phyloP scores from a whole-genome alignment of 352 stramenopile species.

The Thalassiosira allenii region DNA sequence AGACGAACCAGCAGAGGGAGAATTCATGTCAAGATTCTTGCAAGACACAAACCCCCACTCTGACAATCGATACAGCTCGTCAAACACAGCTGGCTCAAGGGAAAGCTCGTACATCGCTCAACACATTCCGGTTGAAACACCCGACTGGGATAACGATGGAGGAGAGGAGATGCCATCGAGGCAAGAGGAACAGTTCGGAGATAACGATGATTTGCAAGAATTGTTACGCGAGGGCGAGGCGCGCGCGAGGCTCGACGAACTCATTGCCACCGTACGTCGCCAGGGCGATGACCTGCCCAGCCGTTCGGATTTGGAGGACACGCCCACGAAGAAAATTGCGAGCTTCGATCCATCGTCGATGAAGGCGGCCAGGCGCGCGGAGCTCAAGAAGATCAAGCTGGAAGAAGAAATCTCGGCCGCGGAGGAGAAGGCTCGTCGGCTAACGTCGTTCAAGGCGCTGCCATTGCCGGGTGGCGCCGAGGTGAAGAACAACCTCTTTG shows the following conservation, averaged over 20 bases:
- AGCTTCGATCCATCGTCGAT: slow-evolving; percentile 39
- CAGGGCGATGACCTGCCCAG: slow-evolving; percentile 18
- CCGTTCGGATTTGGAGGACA: not conserved
- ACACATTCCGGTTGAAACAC: slow-evolving; percentile 3
- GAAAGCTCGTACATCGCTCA: not conserved
- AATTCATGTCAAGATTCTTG: slow-evolving; percentile 46
- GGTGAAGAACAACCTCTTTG: slow-evolving; percentile 43
- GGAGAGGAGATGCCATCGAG: not conserved
- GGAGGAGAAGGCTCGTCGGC: slow-evolving; percentile 7
- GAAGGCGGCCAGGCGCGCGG: slow-evolving; percentile 41
- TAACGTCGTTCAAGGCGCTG: slow-evolving; percentile 44
- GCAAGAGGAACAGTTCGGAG: not conserved
- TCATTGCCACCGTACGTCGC: slow-evolving; percentile 29
- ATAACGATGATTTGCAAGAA: slow-evolving; percentile 13
- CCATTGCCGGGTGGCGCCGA: slow-evolving; percentile 39
- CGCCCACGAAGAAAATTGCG: slow-evolving; percentile 15
- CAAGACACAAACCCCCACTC: slow-evolving; percentile 5
- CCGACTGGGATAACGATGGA: not conserved
- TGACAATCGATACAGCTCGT: slow-evolving; percentile 8
- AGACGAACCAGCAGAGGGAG: not conserved
- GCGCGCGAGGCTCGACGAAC: slow-evolving; percentile 19
- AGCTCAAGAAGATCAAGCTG: slow-evolving; percentile 35
- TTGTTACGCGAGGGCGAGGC: slow-evolving; percentile 33
- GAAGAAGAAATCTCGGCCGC: slow-evolving; percentile 27
- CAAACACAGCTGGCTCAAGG: not conserved